These are phyloP conservation scores for Alternaria arbusti DNA, from an alignment of 2,329 filamentous ascomycete species.

Conservation along the genomic window DNA sequence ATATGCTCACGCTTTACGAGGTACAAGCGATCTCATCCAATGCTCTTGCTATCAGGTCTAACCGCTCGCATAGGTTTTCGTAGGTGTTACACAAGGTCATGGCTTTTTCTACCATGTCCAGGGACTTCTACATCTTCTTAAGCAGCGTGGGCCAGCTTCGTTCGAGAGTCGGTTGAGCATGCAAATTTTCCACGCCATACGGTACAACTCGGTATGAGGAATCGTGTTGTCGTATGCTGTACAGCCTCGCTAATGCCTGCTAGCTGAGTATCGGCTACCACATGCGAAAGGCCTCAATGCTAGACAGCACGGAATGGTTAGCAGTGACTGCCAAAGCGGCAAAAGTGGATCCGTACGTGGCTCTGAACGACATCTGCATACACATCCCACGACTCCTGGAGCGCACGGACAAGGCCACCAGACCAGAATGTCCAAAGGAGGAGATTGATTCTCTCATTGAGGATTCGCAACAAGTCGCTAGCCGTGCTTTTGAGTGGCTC, in stretches of 20 bases:
- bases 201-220: constrained; percentile 41
- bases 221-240: not conserved
- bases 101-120: constrained; percentile 49
- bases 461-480: constrained; percentile 34
- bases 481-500: constrained; percentile 38
- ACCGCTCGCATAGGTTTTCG: constrained; percentile 37
- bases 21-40: constrained; percentile 10
- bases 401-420: constrained; percentile 33
- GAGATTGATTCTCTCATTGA: constrained; percentile 34
- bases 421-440: constrained; percentile 2
- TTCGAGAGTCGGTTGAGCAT: constrained; percentile 39
- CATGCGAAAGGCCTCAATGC: constrained; percentile 44
- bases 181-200: constrained; percentile 44
- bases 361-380: constrained; percentile 43
- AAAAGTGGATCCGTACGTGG: constrained; percentile 42
- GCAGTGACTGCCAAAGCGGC: constrained; percentile 38
- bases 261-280: constrained; percentile 45
- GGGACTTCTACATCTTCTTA: constrained; percentile 41
- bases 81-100: constrained; percentile 41
- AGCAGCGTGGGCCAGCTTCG: constrained; percentile 40
- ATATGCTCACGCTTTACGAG: constrained; percentile 45
- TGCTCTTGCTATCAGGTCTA: not conserved
- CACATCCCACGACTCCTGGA: constrained; percentile 44
- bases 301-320: constrained; percentile 44
- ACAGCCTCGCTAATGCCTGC: constrained; percentile 9